phyloP scores from a whole-genome alignment of 2,329 filamentous ascomycete species.

The Neoascochyta sp. region DNA sequence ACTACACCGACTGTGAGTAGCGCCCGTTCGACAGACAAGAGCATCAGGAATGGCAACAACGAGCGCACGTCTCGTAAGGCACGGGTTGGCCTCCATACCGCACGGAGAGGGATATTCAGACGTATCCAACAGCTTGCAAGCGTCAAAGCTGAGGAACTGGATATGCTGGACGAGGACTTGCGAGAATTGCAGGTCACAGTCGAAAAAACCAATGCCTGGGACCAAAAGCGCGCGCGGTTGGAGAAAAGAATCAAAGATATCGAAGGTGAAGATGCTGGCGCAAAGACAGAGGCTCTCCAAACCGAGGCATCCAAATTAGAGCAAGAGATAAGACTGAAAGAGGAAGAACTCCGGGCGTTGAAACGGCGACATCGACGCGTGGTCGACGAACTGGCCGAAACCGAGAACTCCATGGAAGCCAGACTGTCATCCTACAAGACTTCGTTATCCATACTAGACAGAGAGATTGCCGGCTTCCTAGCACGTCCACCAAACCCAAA shows the following conservation, averaged over 20 bases:
- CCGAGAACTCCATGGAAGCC: conserved; percentile 64
- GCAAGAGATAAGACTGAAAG: conserved; percentile 62
- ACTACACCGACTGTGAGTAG: conserved; percentile 47
- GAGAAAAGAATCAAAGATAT: conserved; percentile 55
- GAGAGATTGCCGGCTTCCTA: conserved; percentile 59
- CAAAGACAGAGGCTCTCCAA: conserved; percentile 52
- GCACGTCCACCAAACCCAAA: conserved; percentile 50
- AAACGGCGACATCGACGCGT: conserved; percentile 59
- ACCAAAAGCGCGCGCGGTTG: conserved; percentile 53
- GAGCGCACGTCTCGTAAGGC: conserved; percentile 44
- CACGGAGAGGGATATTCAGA: conserved; percentile 61
- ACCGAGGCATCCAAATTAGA: conserved; percentile 53
- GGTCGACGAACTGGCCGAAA: conserved; percentile 57
- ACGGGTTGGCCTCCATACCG: conserved; percentile 57
- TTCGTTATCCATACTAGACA: conserved; percentile 63
- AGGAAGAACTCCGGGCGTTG: conserved; percentile 60
- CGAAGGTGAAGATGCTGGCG: conserved; percentile 54
- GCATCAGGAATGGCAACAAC: conserved; percentile 15
- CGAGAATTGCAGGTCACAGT: conserved; percentile 57
- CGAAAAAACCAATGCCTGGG: conserved; percentile 57
- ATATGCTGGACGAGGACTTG: conserved; percentile 56
- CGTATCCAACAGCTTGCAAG: conserved; percentile 62
- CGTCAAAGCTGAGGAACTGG: conserved; percentile 66
- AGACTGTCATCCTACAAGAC: conserved; percentile 69
- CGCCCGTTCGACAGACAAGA: conserved; percentile 31